Percentiles rank a stretch among this genome's conserved stretches.
Conservation (phyloP, 768 basidiomycete species). For the Psilocybe subaeruginosa region DNA sequence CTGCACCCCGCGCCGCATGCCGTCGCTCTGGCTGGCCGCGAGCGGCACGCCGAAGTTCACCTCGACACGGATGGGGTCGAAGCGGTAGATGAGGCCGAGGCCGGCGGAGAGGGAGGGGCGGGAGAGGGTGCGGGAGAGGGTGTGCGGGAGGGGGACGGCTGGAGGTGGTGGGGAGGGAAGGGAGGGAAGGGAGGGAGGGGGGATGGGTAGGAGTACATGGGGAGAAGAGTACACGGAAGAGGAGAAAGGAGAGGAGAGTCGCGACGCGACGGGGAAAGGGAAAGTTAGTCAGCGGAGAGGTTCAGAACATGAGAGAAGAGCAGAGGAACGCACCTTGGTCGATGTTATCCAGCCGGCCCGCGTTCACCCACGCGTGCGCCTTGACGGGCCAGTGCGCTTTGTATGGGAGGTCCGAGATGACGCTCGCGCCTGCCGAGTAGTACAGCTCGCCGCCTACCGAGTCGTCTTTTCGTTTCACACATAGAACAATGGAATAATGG, state of each 20-base stretch:
- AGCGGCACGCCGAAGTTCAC: constrained; percentile 88
- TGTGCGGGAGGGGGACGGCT: constrained; percentile 31
- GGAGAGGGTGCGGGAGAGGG: constrained; percentile 10
- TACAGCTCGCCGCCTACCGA: constrained; percentile 83
- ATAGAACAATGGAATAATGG: no score
- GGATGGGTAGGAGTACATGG: no score
- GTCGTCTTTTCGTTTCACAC: constrained; percentile 56
- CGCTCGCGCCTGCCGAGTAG: constrained; percentile 76
- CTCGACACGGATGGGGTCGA: constrained; percentile 86
- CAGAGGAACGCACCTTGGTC: constrained; percentile 26
- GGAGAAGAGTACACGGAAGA: no score
- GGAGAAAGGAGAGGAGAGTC: no score
- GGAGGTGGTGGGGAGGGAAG: constrained; percentile 2
- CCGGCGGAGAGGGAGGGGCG: constrained; percentile 79
- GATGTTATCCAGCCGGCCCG: constrained; percentile 70
- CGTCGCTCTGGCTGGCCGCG: constrained; percentile 68
- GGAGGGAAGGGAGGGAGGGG: background rate
- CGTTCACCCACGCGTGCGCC: constrained; percentile 79
- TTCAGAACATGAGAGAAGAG: background rate
- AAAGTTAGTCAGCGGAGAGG: no score
- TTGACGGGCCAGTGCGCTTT: constrained; percentile 88
- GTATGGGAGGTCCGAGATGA: constrained; percentile 73
- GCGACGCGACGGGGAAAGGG: no score
- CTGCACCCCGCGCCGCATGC: constrained; percentile 70
- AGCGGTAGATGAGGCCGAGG: constrained; percentile 80